phyloP scores from a whole-genome alignment of 2,329 filamentous ascomycete species.

The Ophiocordyceps camponoti-leonardi region DNA sequence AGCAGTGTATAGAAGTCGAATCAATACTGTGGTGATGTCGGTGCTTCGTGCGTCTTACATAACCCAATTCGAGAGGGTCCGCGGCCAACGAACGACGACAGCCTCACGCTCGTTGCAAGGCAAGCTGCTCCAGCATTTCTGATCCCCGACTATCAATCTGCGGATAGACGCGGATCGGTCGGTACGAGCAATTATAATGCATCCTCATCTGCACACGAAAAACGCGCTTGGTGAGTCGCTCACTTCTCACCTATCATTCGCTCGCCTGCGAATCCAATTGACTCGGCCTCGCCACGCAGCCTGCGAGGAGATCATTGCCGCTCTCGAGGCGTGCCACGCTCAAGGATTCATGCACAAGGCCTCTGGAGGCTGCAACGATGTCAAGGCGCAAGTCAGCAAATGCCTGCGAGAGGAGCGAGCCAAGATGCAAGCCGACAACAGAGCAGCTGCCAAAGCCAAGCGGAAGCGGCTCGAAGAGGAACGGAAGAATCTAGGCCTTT shows the following conservation, averaged over 20 bases:
- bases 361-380: slow-evolving; percentile 73
- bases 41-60: neutral
- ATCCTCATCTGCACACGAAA: slow-evolving; percentile 92
- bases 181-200: slow-evolving; percentile 41
- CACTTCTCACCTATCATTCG: neutral
- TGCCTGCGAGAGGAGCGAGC: slow-evolving; percentile 70
- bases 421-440: slow-evolving; percentile 63
- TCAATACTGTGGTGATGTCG: neutral
- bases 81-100: neutral
- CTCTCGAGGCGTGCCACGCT: slow-evolving; percentile 90
- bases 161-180: neutral
- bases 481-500: slow-evolving; percentile 38
- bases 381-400: slow-evolving; percentile 68
- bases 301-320: slow-evolving; percentile 85
- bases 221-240: slow-evolving; percentile 58
- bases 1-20: neutral
- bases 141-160: neutral
- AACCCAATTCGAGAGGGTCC: neutral
- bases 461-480: slow-evolving; percentile 52
- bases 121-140: too few species aligned
- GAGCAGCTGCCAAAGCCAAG: slow-evolving; percentile 49
- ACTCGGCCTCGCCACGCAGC: slow-evolving; percentile 36
- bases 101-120: too few species aligned
- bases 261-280: neutral
- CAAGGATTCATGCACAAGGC: slow-evolving; percentile 85